Base-by-base conservation (phyloP, 768 basidiomycete species). In the Cystofilobasidium bisporidii region DNA sequence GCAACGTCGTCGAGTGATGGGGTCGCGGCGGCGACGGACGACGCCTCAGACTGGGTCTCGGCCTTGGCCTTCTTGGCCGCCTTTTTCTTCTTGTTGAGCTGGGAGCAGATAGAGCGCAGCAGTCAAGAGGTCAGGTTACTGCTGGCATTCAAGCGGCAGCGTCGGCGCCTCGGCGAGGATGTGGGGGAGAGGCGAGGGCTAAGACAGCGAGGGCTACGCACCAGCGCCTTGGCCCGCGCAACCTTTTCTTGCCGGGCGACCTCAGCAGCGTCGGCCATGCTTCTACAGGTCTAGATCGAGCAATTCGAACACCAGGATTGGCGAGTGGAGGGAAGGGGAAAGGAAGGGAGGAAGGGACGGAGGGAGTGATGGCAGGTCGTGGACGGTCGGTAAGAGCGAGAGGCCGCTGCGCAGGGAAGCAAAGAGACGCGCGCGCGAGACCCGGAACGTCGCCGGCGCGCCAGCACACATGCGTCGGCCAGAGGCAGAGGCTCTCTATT, bases 181-280 rank as follows among this genome's bases (percentile, higher is more conserved):
- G n/a, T n/a, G n/a, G n/a, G n/a, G n/a, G n/a, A n/a, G n/a, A n/a
- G n/a, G n/a, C 4, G 45, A 28, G 60, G 22, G 22, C 17, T 17
- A 61, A 22, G 26, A 61, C 24, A 24, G 59, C 18, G n/a, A 15
- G 33, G 30, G 43, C 8, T 43, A 61, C 65, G 18, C 20, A 66
- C 65, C 33, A 66, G 50, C 8, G 58, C 65, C 50, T 66, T 66
- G 18, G 65, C 65, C 22, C 65, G 45, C 17, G 65, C 65, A 26
- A 66, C 65, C 45, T 66, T 66, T 14, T 59, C 65, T 22, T 32
- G 11, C 14, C 65, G 43, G 14, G 65, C 65, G 1, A 41, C 60
- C 48, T 65, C 64, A 4, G n/a, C 65, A 14, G n/a, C 65, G 58
- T 66, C 65, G 47, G 58, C 58, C 65, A 66, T 66, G 15, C 26